phyloP scores from a whole-genome alignment of 352 stramenopile genomes.

The Globisporangium spiculum region DNA sequence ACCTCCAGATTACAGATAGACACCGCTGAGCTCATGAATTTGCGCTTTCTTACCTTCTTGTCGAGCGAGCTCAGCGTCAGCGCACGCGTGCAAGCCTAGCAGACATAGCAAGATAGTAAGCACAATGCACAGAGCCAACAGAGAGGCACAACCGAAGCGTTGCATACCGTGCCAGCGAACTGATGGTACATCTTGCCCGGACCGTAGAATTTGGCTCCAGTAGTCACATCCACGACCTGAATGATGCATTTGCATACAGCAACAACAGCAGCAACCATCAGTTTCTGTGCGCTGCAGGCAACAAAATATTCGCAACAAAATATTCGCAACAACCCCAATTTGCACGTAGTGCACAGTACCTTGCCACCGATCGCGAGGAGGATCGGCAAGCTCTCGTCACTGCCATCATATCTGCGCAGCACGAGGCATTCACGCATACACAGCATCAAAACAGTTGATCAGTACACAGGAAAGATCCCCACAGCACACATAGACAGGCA shows the following conservation, averaged over 20 bases:
- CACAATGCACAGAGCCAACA: neutral
- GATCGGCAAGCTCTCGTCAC: constrained; percentile 61
- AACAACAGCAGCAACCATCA: constrained; percentile 6
- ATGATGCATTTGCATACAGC: neutral
- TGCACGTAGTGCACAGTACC: constrained; percentile 22
- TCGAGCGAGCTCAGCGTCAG: constrained; percentile 70
- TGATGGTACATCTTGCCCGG: constrained; percentile 69
- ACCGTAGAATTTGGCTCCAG: constrained; percentile 71
- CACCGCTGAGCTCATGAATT: neutral
- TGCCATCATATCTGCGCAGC: constrained; percentile 55
- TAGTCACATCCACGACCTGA: constrained; percentile 69
- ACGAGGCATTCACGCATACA: constrained; percentile 7
- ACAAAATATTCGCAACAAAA: neutral
- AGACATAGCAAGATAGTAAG: neutral
- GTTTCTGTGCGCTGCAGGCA: neutral
- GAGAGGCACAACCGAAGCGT: neutral
- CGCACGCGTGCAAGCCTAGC: constrained; percentile 69
- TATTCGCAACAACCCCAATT: neutral
- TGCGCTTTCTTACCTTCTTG: constrained; percentile 36
- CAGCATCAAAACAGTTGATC: constrained; percentile 5
- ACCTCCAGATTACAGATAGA: no score
- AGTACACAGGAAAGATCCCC: neutral
- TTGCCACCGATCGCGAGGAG: constrained; percentile 70
- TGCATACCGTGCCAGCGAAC: constrained; percentile 63
- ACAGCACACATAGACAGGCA: neutral